Evolutionary conservation across 345 rosid genomes (phyloP).

Genomic region (Anacardium occidentale): DNA sequence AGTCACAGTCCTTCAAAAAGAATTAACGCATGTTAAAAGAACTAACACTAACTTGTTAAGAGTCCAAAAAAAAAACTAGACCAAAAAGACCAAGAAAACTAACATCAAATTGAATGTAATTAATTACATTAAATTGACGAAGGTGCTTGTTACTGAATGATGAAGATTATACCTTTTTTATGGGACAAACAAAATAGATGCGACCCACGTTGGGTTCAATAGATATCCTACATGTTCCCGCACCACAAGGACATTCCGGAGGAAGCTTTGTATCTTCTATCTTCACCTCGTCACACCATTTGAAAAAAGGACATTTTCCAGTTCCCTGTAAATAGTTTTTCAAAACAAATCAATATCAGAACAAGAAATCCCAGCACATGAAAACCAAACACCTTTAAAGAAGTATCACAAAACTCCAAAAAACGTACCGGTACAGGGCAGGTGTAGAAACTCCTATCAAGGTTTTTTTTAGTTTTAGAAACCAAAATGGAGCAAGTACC

Average conservation of each 20-base stretch:
- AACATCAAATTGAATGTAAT: neutral
- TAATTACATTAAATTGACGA: neutral
- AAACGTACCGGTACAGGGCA: neutral
- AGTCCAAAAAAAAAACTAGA: neutral
- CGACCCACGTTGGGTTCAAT: constrained; percentile 10
- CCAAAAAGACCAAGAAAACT: neutral
- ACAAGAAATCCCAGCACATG: neutral
- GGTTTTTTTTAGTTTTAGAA: neutral
- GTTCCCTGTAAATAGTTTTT: neutral
- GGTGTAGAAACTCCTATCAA: constrained; percentile 15
- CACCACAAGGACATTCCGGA: constrained; percentile 31
- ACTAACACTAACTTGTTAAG: neutral
- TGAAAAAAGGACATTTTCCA: neutral
- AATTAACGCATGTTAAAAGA: neutral
- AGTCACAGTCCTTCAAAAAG: neutral
- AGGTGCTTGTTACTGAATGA: neutral
- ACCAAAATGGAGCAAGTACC: constrained; percentile 12
- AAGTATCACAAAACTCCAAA: neutral
- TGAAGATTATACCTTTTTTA: constrained; percentile 20
- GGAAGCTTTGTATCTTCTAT: neutral
- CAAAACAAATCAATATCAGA: neutral
- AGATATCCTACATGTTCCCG: constrained; percentile 7
- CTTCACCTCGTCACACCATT: constrained; percentile 17
- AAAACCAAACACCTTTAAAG: neutral
- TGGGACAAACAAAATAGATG: constrained; percentile 28